Evolutionary conservation across 352 stramenopile species (phyloP).

Genomic region (Globisporangium spinosum): DNA sequence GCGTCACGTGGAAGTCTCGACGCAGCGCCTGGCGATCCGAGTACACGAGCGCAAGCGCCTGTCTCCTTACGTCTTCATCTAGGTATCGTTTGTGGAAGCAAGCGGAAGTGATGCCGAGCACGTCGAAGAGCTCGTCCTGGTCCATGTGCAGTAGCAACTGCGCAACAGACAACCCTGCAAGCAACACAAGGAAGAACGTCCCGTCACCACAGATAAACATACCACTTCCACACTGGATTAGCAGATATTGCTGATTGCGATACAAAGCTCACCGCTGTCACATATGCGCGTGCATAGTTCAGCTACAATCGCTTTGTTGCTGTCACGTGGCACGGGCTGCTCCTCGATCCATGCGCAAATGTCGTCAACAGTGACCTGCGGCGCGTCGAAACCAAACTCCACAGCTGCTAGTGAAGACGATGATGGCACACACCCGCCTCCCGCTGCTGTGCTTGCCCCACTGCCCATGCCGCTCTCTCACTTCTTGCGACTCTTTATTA

Average conservation of each 20-base stretch:
- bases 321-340: constrained; percentile 7
- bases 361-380: constrained; percentile 23
- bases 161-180: constrained; percentile 17
- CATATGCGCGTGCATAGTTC: constrained; percentile 14
- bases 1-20: constrained; percentile 35
- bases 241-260: background rate
- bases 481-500: background rate
- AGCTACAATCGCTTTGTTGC: constrained; percentile 1
- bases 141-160: constrained; percentile 33
- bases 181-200: background rate
- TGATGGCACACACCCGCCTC: background rate
- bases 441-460: constrained; percentile 19
- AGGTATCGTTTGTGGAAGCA: background rate
- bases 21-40: constrained; percentile 26
- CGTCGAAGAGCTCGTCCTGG: constrained; percentile 22
- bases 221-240: background rate
- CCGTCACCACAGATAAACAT: background rate
- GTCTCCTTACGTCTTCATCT: constrained; percentile 15
- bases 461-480: constrained; percentile 21
- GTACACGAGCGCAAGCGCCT: constrained; percentile 19
- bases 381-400: constrained; percentile 9
- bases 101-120: background rate
- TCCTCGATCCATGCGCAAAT: constrained; percentile 31
- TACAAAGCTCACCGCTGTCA: constrained; percentile 16
- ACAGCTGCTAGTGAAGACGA: constrained; percentile 1